Percentiles rank a stretch among this genome's conserved stretches.
phyloP scores from a whole-genome alignment of 164 flowering plant genomes.

The Macadamia tetraphylla region DNA sequence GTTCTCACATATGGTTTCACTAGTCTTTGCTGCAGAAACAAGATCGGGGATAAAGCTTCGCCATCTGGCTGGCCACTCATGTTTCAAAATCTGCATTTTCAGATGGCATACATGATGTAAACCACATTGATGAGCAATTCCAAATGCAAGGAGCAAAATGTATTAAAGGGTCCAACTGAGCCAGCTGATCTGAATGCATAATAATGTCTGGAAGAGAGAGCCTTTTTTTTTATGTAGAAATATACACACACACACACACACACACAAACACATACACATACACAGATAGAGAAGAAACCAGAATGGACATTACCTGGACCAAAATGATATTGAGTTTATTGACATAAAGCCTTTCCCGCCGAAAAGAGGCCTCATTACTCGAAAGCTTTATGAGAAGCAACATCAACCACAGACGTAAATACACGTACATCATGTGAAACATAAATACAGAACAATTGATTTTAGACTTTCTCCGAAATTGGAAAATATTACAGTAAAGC shows the following conservation, averaged over 20 bases:
- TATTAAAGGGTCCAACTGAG: too few relatives aligned
- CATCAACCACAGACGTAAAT: background rate
- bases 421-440: background rate
- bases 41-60: constrained; percentile 90
- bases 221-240: too few relatives aligned
- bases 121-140: background rate
- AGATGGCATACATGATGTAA: constrained; percentile 5
- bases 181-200: too few relatives aligned
- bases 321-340: constrained; percentile 88
- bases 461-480: background rate
- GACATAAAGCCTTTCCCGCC: constrained; percentile 86
- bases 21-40: constrained; percentile 94
- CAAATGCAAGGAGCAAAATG: too few relatives aligned
- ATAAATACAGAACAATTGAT: background rate
- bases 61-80: constrained; percentile 99
- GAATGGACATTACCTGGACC: constrained; percentile 61
- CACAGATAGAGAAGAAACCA: too few relatives aligned
- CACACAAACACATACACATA: too few relatives aligned
- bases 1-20: constrained; percentile 97
- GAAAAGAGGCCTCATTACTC: constrained; percentile 84
- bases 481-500: background rate
- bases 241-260: too few relatives aligned
- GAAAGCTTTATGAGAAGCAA: constrained; percentile 53
- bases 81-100: constrained; percentile 74
- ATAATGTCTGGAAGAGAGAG: too few relatives aligned